Evolutionary conservation across 331 rosid species (phyloP), one percentile per base, ranked within the genome.

Genomic region (Malus hybrid): DNA sequence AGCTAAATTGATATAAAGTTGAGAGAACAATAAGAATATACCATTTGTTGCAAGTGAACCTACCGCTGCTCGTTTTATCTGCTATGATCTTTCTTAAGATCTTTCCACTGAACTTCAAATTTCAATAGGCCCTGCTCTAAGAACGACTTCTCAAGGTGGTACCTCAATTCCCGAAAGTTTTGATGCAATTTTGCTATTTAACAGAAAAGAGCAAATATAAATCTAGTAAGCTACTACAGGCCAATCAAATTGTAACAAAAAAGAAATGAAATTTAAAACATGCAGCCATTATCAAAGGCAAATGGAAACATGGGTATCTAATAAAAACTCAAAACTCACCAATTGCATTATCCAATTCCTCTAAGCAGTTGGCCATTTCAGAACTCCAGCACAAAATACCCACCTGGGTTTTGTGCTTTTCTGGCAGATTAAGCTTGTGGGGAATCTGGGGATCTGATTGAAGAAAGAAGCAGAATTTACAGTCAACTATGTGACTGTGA

Each of bases 111-210:
- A 29, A 50, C 70, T 63, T 74, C 78, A 64, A 74, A 74, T 28
- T 67, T 63, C 62, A 74, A n/a, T 27, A 74, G 33, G 52, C 78
- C 78, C 50, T 63, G 62, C 62, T 74, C 78, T 19, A 74, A 48
- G 24, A 74, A 74, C 0, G 63, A 24, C 71, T 74, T 74, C 78
- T 74, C 78, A 12, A 74, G 78, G 78, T 64, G 67, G 78, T 63
- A 63, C 22, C 78, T 39, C 46, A 74, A 69, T 29, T 74, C 70
- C 70, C 63, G 70, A 74, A 74, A 74, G 67, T 74, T 74, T 74
- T 74, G 78, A 62, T 74, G 78, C 78, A 74, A 74, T 48, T 74
- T 74, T 46, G 70, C 78, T 74, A 74, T 74, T 74, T 63, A 63
- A 74, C 70, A 74, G 59, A 63, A 74, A 60, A 42, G 46, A 63